These are phyloP conservation scores for Ogataea nitratoaversa DNA, from an alignment of 805 yeast species.

Conservation along the genomic window DNA sequence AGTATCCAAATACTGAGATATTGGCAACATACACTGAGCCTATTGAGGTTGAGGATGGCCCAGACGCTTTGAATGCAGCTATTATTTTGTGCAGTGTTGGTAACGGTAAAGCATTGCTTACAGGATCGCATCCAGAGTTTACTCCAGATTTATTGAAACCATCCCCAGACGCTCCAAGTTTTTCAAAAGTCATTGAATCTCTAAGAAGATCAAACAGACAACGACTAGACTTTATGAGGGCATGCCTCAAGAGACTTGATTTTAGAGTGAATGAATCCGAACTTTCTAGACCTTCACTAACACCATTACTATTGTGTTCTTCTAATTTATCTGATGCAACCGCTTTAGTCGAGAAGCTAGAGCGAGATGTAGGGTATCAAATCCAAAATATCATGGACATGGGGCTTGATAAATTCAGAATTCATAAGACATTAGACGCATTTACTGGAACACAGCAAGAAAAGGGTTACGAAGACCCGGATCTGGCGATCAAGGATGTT, in stretches of 20 bases:
- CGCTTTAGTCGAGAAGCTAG: conserved; percentile 31
- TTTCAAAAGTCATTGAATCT: conserved; percentile 33
- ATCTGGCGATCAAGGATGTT: conserved; percentile 52
- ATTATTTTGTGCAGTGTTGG: conserved; percentile 66
- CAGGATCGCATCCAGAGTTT: conserved; percentile 92
- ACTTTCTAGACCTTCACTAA: conserved; percentile 54
- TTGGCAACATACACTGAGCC: conserved; percentile 63
- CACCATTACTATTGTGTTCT: conserved; percentile 60
- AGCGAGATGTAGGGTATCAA: conserved; percentile 32
- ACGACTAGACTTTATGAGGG: conserved; percentile 54
- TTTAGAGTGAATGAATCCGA: conserved; percentile 59
- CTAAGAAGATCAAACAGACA: conserved; percentile 41
- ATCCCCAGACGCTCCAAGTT: conserved; percentile 17
- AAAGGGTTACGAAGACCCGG: conserved; percentile 48
- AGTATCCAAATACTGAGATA: conserved; percentile 57
- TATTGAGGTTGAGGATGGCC: conserved; percentile 43
- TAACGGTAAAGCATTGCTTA: conserved; percentile 67
- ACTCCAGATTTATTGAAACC: conserved; percentile 47
- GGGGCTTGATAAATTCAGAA: conserved; percentile 50
- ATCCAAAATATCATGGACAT: conserved; percentile 44
- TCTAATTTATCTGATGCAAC: conserved; percentile 27
- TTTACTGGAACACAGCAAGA: conserved; percentile 24
- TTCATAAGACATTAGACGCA: conserved; percentile 38
- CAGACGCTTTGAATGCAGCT: conserved; percentile 51
- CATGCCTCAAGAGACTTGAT: conserved; percentile 56